These are phyloP conservation scores for Comarum palustre DNA, from an alignment of 306 rosid genomes.

Conservation along the genomic window DNA sequence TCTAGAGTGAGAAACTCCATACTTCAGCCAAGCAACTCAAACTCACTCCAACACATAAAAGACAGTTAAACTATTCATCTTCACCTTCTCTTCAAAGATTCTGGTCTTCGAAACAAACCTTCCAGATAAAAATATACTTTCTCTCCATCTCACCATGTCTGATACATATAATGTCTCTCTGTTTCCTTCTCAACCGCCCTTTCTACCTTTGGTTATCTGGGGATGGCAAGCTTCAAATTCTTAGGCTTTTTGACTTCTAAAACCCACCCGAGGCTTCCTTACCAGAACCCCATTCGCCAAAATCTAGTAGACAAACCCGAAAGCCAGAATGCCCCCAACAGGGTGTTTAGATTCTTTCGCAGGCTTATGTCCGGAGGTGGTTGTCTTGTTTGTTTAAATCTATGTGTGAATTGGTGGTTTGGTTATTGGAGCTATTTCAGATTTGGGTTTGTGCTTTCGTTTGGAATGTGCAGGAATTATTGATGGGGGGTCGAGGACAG, in stretches of 20 bases:
- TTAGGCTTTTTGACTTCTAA: constrained; percentile 34
- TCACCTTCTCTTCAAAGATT: constrained; percentile 51
- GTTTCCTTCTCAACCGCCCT: background rate
- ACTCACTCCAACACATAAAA: no score
- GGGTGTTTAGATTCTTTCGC: constrained; percentile 26
- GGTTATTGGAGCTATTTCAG: constrained; percentile 1
- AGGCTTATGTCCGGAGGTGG: constrained; percentile 40
- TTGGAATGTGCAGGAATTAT: constrained; percentile 41
- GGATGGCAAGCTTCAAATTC: constrained; percentile 47
- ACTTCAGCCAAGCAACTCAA: no score
- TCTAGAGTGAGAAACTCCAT: background rate
- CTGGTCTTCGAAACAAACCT: constrained; percentile 10
- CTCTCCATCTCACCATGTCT: background rate
- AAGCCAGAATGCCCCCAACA: constrained; percentile 17
- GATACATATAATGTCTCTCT: constrained; percentile 2
- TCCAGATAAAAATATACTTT: background rate
- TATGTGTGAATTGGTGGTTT: background rate
- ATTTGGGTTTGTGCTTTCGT: constrained; percentile 24
- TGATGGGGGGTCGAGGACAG: constrained; percentile 61
- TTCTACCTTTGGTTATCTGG: constrained; percentile 29
- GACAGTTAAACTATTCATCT: background rate
- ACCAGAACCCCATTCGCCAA: constrained; percentile 33
- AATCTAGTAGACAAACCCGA: constrained; percentile 39
- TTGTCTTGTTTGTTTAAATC: background rate
- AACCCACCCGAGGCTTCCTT: constrained; percentile 34